Evolutionary conservation across 208 protist genomes (phyloP).

Genomic region (Leishmania amazonensis): DNA sequence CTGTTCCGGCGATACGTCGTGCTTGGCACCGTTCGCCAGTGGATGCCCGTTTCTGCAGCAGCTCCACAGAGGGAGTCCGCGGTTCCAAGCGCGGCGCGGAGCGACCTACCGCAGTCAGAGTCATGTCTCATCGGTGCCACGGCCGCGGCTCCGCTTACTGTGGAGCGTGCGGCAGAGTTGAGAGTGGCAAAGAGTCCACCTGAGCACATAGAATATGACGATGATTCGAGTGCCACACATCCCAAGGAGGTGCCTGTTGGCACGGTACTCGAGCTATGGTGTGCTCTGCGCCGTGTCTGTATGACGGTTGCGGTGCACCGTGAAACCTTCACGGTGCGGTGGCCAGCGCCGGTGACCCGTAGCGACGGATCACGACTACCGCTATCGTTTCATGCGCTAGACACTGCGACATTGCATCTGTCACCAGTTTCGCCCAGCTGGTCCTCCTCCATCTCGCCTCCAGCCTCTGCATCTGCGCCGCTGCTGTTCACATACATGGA

Average conservation of each 20-base stretch:
- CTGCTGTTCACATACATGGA: slow-evolving; percentile 49
- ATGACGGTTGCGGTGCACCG: slow-evolving; percentile 71
- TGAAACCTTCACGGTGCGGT: slow-evolving; percentile 77
- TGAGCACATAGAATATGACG: not conserved
- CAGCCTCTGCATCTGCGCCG: not conserved
- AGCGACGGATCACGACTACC: slow-evolving; percentile 41
- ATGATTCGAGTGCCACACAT: not conserved
- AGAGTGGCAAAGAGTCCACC: not conserved
- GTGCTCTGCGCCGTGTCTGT: slow-evolving; percentile 63
- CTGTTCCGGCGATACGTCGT: slow-evolving; percentile 45
- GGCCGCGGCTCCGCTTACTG: not conserved
- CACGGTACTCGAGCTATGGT: slow-evolving; percentile 64
- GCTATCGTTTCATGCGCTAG: not conserved
- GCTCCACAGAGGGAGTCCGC: not conserved
- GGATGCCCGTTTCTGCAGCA: not conserved
- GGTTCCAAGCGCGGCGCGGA: not conserved
- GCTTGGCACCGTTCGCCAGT: slow-evolving; percentile 28
- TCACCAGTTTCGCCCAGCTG: slow-evolving; percentile 24
- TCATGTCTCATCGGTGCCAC: not conserved
- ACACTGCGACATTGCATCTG: not conserved
- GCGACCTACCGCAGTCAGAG: not conserved
- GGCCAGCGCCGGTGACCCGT: slow-evolving; percentile 66
- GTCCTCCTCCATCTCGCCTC: not conserved
- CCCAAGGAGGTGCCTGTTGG: slow-evolving; percentile 19
- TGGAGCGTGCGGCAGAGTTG: not conserved